Conservation (phyloP, 768 basidiomycete species). For the Tulasnella sp. region DNA sequence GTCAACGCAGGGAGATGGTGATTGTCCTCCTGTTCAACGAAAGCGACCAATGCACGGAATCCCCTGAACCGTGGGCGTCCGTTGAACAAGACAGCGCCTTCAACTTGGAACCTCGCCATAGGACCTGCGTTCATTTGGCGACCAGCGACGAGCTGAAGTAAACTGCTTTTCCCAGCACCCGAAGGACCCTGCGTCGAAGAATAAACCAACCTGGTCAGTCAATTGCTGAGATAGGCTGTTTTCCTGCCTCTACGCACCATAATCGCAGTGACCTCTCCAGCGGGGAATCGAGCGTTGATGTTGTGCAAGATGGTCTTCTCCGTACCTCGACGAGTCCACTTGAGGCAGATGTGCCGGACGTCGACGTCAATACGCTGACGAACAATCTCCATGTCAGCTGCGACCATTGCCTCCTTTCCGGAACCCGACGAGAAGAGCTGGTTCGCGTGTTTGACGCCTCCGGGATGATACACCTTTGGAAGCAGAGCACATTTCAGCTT, state of each 20-base stretch:
- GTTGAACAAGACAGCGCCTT: constrained; percentile 39
- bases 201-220: background rate
- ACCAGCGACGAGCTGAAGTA: constrained; percentile 41
- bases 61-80: constrained; percentile 32
- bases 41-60: constrained; percentile 35
- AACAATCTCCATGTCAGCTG: constrained; percentile 37
- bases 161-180: constrained; percentile 40
- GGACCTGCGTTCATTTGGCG: constrained; percentile 37
- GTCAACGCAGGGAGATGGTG: constrained; percentile 43
- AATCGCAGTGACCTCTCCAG: constrained; percentile 42
- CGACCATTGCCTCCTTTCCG: constrained; percentile 32
- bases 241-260: too few species aligned
- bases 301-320: constrained; percentile 39
- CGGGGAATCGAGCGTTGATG: constrained; percentile 38
- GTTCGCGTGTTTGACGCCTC: constrained; percentile 40
- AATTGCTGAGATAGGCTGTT: too few species aligned
- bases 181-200: constrained; percentile 30
- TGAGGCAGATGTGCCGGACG: constrained; percentile 32
- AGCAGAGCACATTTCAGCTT: constrained; percentile 14
- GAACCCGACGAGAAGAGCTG: constrained; percentile 34
- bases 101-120: constrained; percentile 37
- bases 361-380: constrained; percentile 39
- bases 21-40: constrained; percentile 45
- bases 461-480: constrained; percentile 36
- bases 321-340: constrained; percentile 18